Evolutionary conservation across 2,329 filamentous ascomycete species (phyloP), one percentile per base, ranked within the genome.

Genomic region (Aureobasidium melanogenum): DNA sequence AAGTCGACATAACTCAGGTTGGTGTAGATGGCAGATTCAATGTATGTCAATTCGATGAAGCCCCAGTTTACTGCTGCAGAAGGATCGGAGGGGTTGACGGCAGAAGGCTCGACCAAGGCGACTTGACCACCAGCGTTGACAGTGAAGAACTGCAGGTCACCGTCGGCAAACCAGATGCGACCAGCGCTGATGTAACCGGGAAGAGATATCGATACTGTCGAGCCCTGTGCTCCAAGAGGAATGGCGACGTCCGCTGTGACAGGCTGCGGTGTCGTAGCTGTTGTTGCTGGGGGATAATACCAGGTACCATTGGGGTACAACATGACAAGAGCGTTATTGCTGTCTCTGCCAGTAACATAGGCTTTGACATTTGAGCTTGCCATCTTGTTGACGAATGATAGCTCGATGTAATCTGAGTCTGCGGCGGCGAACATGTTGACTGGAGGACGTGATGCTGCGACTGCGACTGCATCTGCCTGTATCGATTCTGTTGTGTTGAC

Each of bases 51-150:
- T 60, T 79, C 77, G 51, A 71, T 70, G 64, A 79, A 79, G 10
- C 72, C 71, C 76, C 76, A 79, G 55, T 70, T 70, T 50, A 75
- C 66, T 55, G 72, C 73, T 54, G 72, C 70, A 63, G 74, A 77
- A 2, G 75, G 74, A 60, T 79, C 77, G 8, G 39, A 57, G 12
- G 69, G 69, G 39, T 71, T 70, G 12, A 71, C 73, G 9, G 76
- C 73, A 0, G 80, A 77, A 0, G 81, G 81, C 64, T 81, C 76
- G 14, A 83, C 80, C 1, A 83, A 67, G 10, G 67, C 68, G 26
- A 68, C 66, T 4, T 60, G 65, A 26, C 74, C 73, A 8, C 64
- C 69, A 2, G 63, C 66, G 8, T 61, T 65, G 17, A 79, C 74
- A 52, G 76, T 75, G 66, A 70, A 79, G 63, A 81, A 80, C 9